phyloP scores from a whole-genome alignment of 2,329 filamentous ascomycete species.

The Arachnopeziza araneosa region DNA sequence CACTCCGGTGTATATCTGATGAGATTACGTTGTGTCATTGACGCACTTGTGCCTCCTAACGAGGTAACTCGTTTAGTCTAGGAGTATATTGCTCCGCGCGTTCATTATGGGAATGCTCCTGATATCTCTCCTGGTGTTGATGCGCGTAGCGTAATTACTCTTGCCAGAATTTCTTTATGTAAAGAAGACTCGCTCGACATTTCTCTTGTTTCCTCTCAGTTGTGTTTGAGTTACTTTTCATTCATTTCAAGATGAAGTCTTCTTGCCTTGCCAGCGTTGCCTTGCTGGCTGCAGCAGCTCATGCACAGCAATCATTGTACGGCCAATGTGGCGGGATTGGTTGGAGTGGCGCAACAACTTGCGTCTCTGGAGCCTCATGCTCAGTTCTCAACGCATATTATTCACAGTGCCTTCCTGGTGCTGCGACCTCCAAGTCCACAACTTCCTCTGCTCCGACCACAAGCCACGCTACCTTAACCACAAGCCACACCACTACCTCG shows the following conservation, averaged over 20 bases:
- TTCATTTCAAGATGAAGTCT: slow-evolving; percentile 1
- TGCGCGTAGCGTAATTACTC: neutral
- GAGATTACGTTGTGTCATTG: neutral
- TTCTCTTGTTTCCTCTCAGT: neutral
- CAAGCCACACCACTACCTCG: neutral
- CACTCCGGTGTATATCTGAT: neutral
- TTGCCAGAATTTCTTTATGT: neutral
- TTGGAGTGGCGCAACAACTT: slow-evolving; percentile 26
- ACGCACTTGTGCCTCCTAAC: neutral
- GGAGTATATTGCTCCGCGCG: neutral
- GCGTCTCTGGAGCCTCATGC: slow-evolving; percentile 25
- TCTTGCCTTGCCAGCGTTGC: neutral
- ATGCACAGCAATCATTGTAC: slow-evolving; percentile 15
- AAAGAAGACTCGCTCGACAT: neutral
- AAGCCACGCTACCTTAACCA: neutral
- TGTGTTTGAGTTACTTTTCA: neutral
- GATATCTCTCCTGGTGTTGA: neutral
- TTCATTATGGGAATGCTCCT: neutral
- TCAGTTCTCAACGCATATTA: slow-evolving; percentile 9
- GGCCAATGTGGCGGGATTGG: slow-evolving; percentile 31
- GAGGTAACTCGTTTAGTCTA: neutral
- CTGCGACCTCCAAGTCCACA: neutral
- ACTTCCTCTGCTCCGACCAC: neutral
- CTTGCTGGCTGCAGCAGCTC: slow-evolving; percentile 3
- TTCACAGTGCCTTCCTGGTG: slow-evolving; percentile 11